A percentile compares a stretch with the other conserved stretches of the same genome.
These are phyloP conservation scores for Celoporthe dispersa DNA, from an alignment of 2,329 filamentous ascomycete species.

Conservation along the genomic window DNA sequence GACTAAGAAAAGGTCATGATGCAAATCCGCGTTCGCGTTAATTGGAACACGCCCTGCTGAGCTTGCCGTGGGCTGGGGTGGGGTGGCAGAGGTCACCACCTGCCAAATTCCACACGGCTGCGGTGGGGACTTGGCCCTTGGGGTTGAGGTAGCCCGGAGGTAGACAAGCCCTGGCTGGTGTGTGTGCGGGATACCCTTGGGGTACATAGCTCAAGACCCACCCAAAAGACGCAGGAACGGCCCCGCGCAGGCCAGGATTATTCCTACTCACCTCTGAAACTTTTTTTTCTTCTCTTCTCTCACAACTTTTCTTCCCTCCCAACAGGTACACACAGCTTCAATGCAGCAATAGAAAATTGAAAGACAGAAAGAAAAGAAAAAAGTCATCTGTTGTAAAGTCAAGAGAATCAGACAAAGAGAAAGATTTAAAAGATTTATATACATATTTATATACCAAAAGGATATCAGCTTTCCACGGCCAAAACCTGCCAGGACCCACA, in stretches of 20 bases:
- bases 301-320: not conserved
- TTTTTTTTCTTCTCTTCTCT: not conserved
- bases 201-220: slow-evolving; percentile 1
- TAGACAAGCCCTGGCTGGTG: not conserved
- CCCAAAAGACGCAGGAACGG: slow-evolving; percentile 12
- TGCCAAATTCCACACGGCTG: slow-evolving; percentile 20
- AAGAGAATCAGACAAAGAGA: not conserved
- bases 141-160: not conserved
- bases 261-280: not conserved
- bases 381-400: not conserved
- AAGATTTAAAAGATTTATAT: no score
- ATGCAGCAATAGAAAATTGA: no score
- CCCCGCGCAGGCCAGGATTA: slow-evolving; percentile 13
- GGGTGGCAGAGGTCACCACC: not conserved
- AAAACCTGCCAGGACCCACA: slow-evolving; percentile 4
- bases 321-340: not conserved
- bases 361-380: not conserved
- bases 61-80: slow-evolving; percentile 8
- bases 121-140: not conserved
- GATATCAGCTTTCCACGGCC: not conserved
- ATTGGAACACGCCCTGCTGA: slow-evolving; percentile 14
- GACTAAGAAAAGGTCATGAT: slow-evolving; percentile 18
- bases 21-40: slow-evolving; percentile 27
- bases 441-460: no score
- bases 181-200: not conserved